Percentiles rank a stretch among this genome's conserved stretches.
Evolutionary conservation across 2,329 filamentous ascomycete species (phyloP).

Genomic region (Nemania sp.): DNA sequence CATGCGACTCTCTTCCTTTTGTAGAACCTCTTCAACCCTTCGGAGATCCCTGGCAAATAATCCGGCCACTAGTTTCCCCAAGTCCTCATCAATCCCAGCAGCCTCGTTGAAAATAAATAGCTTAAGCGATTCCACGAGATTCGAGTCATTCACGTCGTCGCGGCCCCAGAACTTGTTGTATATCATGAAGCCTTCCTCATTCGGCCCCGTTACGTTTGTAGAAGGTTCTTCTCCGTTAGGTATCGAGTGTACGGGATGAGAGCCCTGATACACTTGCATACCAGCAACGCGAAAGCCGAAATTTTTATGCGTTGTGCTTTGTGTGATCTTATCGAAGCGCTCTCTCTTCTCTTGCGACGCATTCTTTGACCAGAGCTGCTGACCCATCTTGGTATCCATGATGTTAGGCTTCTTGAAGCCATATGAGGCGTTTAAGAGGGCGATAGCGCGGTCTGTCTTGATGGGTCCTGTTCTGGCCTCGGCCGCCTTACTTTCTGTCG

Average conservation of each 20-base stretch:
- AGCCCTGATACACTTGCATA: constrained; percentile 66
- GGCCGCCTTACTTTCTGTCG: constrained; percentile 44
- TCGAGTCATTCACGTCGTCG: constrained; percentile 54
- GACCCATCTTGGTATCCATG: constrained; percentile 89
- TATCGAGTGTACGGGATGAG: constrained; percentile 30
- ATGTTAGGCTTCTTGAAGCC: constrained; percentile 88
- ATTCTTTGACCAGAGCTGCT: constrained; percentile 81
- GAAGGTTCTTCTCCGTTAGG: constrained; percentile 8
- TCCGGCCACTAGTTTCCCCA: constrained; percentile 59
- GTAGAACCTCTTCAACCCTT: constrained; percentile 57
- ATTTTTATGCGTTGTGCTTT: constrained; percentile 62
- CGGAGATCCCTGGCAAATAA: constrained; percentile 59
- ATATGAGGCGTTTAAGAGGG: constrained; percentile 80
- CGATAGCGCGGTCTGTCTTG: constrained; percentile 77
- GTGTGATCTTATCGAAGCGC: constrained; percentile 63
- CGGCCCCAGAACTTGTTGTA: constrained; percentile 69
- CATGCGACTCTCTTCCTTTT: constrained; percentile 64
- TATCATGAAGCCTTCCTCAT: constrained; percentile 60
- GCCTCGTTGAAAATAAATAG: constrained; percentile 62
- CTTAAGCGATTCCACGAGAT: constrained; percentile 58
- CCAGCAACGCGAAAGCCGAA: constrained; percentile 68
- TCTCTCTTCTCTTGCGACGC: constrained; percentile 62
- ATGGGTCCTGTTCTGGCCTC: constrained; percentile 64
- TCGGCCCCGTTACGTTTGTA: constrained; percentile 54
- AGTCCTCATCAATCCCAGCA: constrained; percentile 62